These are phyloP conservation scores for Mangifera indica DNA, from an alignment of 345 rosid species.

Conservation along the genomic window DNA sequence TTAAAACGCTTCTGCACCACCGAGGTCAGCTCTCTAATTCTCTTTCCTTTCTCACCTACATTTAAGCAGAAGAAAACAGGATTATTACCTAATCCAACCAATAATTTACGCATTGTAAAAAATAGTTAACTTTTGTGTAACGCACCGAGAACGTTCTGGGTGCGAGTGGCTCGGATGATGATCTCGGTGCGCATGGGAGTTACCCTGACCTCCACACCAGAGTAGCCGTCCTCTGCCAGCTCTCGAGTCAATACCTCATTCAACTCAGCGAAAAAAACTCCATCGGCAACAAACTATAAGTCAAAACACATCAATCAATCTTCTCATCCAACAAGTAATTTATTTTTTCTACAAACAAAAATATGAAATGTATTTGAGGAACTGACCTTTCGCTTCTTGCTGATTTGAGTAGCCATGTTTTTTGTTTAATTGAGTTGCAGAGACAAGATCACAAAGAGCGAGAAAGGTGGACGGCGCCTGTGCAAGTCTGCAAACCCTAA, in stretches of 20 bases:
- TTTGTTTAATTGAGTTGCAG: slow-evolving; percentile 6
- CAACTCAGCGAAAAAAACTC: slow-evolving; percentile 77
- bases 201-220: slow-evolving; percentile 84
- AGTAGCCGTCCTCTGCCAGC: slow-evolving; percentile 89
- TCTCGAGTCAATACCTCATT: slow-evolving; percentile 79
- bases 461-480: neutral
- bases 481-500: slow-evolving; percentile 34
- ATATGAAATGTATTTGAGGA: neutral
- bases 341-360: neutral
- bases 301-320: neutral
- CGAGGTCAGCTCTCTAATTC: slow-evolving; percentile 90
- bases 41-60: slow-evolving; percentile 81
- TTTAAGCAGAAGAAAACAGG: neutral
- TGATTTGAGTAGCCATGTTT: slow-evolving; percentile 73
- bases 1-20: slow-evolving; percentile 82
- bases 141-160: slow-evolving; percentile 80
- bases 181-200: slow-evolving; percentile 88
- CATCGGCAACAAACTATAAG: slow-evolving; percentile 73
- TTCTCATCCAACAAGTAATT: neutral
- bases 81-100: neutral
- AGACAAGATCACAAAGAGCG: slow-evolving; percentile 9
- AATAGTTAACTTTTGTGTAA: neutral
- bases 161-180: slow-evolving; percentile 86
- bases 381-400: slow-evolving; percentile 77
- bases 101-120: neutral